These are phyloP conservation scores for Microstegium vimineum DNA, from an alignment of 176 grass and related monocot species.

Conservation along the genomic window DNA sequence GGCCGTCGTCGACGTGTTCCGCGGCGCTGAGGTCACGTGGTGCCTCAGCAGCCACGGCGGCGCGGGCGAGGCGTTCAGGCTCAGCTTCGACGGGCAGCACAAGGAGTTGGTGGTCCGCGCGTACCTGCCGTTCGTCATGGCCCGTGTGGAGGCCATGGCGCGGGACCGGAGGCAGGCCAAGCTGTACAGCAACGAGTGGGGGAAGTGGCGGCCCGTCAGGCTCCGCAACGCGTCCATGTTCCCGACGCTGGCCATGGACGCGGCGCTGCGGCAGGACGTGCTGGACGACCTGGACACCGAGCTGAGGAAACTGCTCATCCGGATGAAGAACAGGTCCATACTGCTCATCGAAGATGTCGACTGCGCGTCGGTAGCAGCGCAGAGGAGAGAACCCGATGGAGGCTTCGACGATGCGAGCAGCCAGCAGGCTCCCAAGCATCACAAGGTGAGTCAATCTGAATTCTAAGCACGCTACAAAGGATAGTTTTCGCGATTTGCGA, in stretches of 20 bases:
- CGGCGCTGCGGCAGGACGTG: constrained; percentile 26
- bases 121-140: constrained; percentile 49
- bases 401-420: background rate
- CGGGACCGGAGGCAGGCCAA: constrained; percentile 35
- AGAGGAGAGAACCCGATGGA: constrained; percentile 20
- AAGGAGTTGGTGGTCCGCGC: constrained; percentile 26
- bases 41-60: constrained; percentile 11
- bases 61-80: constrained; percentile 31
- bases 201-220: constrained; percentile 45
- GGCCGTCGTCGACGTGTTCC: constrained; percentile 38
- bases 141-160: constrained; percentile 24
- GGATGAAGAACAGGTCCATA: constrained; percentile 54
- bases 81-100: constrained; percentile 30
- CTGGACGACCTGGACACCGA: constrained; percentile 43
- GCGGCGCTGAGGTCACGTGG: constrained; percentile 32
- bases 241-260: constrained; percentile 52
- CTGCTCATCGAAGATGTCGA: constrained; percentile 44
- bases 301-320: constrained; percentile 53
- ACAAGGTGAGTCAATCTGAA: constrained; percentile 22
- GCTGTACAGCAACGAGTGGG: constrained; percentile 49
- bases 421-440: background rate
- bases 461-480: background rate
- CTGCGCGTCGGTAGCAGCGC: constrained; percentile 21
- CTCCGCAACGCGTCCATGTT: constrained; percentile 54
- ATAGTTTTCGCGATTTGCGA: background rate